Evolutionary conservation across 306 rosid species (phyloP).

Genomic region (Gastrolobium bilobum): DNA sequence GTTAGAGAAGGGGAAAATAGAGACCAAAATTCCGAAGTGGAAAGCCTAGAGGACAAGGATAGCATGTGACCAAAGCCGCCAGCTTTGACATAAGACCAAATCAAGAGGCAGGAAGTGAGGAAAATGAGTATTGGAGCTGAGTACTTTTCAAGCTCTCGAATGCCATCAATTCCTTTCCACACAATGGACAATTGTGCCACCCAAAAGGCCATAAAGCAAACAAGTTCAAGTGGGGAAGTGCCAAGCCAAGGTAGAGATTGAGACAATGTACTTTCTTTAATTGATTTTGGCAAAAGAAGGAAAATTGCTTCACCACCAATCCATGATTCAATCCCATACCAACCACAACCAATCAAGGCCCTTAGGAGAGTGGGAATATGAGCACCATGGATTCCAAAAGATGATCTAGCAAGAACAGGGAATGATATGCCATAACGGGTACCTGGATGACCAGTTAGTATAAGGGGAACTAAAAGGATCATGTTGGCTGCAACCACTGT

Average conservation of each 20-base stretch:
- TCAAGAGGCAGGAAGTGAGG: constrained; percentile 65
- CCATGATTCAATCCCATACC: constrained; percentile 99
- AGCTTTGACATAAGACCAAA: constrained; percentile 79
- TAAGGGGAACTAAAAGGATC: constrained; percentile 63
- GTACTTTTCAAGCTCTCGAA: constrained; percentile 76
- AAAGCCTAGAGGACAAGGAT: constrained; percentile 73
- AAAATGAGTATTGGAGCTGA: constrained; percentile 85
- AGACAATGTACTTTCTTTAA: constrained; percentile 55
- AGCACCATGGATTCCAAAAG: constrained; percentile 88
- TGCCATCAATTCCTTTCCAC: constrained; percentile 89
- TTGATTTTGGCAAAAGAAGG: constrained; percentile 69
- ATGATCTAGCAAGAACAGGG: constrained; percentile 85
- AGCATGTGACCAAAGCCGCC: constrained; percentile 87
- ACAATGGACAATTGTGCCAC: constrained; percentile 70
- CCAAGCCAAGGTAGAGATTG: constrained; percentile 73
- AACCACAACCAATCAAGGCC: constrained; percentile 93
- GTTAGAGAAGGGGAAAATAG: constrained; percentile 86
- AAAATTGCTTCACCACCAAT: constrained; percentile 91
- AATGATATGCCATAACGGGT: constrained; percentile 89
- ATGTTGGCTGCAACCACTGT: constrained; percentile 80
- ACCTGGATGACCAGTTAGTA: constrained; percentile 87
- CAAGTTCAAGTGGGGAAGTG: constrained; percentile 83
- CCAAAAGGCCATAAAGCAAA: constrained; percentile 80
- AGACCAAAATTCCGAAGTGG: constrained; percentile 70
- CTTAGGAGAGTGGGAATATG: constrained; percentile 85